Base-by-base conservation (phyloP, 345 rosid genomes). In the Cochlearia excelsa region DNA sequence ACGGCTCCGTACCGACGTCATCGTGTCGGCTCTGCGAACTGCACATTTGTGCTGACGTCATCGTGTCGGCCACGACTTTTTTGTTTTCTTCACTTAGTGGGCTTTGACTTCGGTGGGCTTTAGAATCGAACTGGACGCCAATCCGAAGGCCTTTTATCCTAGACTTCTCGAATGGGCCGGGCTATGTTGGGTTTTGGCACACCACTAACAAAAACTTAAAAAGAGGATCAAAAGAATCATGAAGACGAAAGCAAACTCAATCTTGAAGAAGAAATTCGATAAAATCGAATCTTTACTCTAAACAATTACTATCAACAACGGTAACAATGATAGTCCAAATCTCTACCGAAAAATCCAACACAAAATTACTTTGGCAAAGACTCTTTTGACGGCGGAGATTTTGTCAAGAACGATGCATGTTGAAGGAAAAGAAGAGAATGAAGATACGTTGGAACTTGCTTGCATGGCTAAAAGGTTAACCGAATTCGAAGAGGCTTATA, bases 221-320 rank as follows among this genome's bases (percentile, higher is more conserved):
- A 48, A 26, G 26, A 49, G 10, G 41, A 58, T 27, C 65, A 51
- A 31, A 46, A 27, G n/a, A n/a, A n/a, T n/a, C n/a, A n/a, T 42
- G 26, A 42, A 27, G 6, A n/a, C 59, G 7, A 59, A 44, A 51
- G 7, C 34, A 11, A 29, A 37, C 59, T 45, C 23, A 59, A 39
- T 52, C 1, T 7, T 68, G 66, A 66, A 52, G 61, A 68, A 68
- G 7, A 68, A 50, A 59, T 60, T 68, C 48, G 54, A 68, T 28
- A 66, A 68, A 59, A 30, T 68, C 4, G 66, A 68, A 26, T 38
- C 3, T 29, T 47, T 52, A 3, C n/a, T 68, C n/a, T 3, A 10
- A 23, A 52, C 43, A 52, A 29, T 10, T n/a, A n/a, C n/a, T n/a
- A n/a, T 6, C 3, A 31, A 38, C 45, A 45, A 7, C 3, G 42